Evolutionary conservation across 192 early-diverging fungal species (phyloP), one percentile per base, ranked within the genome.

Genomic region (Geosiphon pyriformis): DNA sequence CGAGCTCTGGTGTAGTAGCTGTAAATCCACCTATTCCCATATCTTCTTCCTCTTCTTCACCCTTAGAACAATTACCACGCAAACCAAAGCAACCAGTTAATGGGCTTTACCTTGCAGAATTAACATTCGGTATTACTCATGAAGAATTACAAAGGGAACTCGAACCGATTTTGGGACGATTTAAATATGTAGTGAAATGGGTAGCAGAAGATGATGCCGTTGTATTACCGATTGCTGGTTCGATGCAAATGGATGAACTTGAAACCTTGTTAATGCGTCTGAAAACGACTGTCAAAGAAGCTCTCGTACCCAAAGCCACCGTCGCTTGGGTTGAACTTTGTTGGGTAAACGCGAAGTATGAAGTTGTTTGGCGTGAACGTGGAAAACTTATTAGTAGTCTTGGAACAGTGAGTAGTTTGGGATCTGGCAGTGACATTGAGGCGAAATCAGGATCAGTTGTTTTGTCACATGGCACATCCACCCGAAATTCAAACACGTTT

Each of bases 41-140:
- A 27, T 72, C 1, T 17, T 68, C 1, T 33, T 67, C 74, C 1
- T 17, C 70, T 1, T 33, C 70, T 1, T 57, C 55, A 29, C 33
- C 66, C 32, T 29, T 60, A 26, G 49, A 70, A 26, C 72, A 79
- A 33, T 69, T 72, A 10, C 46, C 32, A 15, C 66, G 71, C 4
- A 80, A 78, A 37, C 51, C 74, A 10, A 77, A 76, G 50, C 77
- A 80, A 50, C 77, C 85, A n/a, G 74, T 87, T 17, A 87, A 87
- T 62, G 78, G 84, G 2, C 70, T 87, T 18, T 77, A 84, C 48
- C 47, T 86, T 18, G 64, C 76, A 15, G 80, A 80, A 27, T 59
- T 87, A 20, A 71, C 75, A 0, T 80, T 79, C 64, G 85, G 84
- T 17, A 55, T 87, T 8, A 78, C 75, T 8, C 32, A 73, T 18